Base-by-base conservation (phyloP, 768 basidiomycete genomes). In the Kwoniella heveanensis region DNA sequence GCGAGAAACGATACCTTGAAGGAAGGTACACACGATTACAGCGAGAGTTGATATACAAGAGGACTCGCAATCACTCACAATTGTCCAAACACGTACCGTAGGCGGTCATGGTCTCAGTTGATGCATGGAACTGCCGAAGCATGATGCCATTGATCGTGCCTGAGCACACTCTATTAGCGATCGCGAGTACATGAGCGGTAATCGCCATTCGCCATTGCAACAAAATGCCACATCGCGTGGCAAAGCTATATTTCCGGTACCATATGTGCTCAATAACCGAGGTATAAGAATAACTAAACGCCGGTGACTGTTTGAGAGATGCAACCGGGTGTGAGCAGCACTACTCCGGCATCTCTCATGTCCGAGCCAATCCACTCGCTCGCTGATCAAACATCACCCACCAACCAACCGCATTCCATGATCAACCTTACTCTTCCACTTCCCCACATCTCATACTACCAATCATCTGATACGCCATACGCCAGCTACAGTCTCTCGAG, bases 71-170 rank as follows among this genome's bases (percentile, higher is more conserved):
- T 39, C 39, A 19, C 19, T 17, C 19, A 3, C 17, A 19, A 32
- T 6, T 9, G 39, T 44, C 39, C 9, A 44, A 44, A 44, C 39
- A 44, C 8, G 39, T 17, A 32, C 17, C n/a, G n/a, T 19, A 48
- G n/a, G 6, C 47, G 47, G 24, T 48, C 47, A 48, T 3, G 39
- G 19, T 44, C 39, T 44, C 10, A 44, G 6, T 10, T 44, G 4
- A 44, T 44, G 39, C 32, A 32, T 32, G 32, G 39, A 44, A 44
- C 17, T 44, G 39, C 39, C 39, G 39, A 44, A 44, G 39, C 39
- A 52, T 52, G 51, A 52, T 52, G 51, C 51, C 51, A 52, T 52
- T 29, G 25, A 52, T 27, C 51, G 51, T 52, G 51, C 51, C 51
- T 52, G 19, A 27, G 7, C 7, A 6, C 8, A 15, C 10, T 50